These are phyloP conservation scores for Fusarium pseudograminearum DNA, from an alignment of 2,329 filamentous ascomycete genomes.

Conservation along the genomic window DNA sequence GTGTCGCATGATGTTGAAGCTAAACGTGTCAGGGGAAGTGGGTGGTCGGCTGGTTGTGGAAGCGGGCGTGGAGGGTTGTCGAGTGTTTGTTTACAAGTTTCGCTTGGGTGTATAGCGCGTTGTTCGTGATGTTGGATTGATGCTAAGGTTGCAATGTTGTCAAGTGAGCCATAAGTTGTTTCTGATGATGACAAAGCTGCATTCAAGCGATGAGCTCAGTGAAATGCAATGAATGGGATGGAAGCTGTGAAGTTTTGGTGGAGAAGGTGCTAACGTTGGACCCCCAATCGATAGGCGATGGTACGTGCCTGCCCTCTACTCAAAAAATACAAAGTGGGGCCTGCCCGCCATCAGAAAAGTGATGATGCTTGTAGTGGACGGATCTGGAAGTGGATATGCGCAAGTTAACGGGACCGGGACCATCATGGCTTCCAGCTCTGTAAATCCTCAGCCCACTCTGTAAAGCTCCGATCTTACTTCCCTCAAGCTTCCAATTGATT, in stretches of 20 bases:
- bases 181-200: conserved; percentile 41
- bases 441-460: conserved; percentile 47
- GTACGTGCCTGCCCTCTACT: conserved; percentile 28
- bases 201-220: conserved; percentile 23
- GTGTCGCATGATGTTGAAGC: conserved; percentile 50
- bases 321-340: conserved; percentile 22
- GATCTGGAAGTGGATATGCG: conserved; percentile 15
- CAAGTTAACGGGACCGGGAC: conserved; percentile 27
- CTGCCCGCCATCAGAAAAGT: conserved; percentile 33
- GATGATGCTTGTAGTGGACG: conserved; percentile 41
- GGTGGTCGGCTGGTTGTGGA: not conserved
- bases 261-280: conserved; percentile 10
- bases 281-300: conserved; percentile 1
- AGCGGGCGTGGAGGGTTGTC: conserved; percentile 2
- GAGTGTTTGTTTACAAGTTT: not conserved
- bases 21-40: conserved; percentile 20
- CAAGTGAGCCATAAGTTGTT: conserved; percentile 20
- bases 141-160: not conserved
- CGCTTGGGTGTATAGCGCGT: not conserved
- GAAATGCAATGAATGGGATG: conserved; percentile 6
- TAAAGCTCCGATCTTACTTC: conserved; percentile 21
- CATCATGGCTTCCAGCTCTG: conserved; percentile 24
- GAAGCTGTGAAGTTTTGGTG: conserved; percentile 31
- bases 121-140: not conserved
- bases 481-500: conserved; percentile 7